These are phyloP conservation scores for Aspergillus sp. DNA, from an alignment of 2,329 filamentous ascomycete genomes.

Conservation along the genomic window DNA sequence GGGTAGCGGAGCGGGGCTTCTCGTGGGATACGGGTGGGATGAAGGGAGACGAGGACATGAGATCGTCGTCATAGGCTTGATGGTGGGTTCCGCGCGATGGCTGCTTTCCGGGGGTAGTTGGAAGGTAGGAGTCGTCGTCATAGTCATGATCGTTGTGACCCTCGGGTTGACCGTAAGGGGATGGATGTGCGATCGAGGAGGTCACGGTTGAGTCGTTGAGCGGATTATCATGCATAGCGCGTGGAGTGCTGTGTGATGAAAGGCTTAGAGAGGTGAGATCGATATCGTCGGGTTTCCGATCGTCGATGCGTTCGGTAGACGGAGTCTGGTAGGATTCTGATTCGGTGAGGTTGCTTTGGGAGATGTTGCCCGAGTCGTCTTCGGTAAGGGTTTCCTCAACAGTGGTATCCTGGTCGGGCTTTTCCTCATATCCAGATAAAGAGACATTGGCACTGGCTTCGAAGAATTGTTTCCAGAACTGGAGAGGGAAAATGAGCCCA, in stretches of 20 bases:
- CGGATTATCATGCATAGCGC: slow-evolving; percentile 31
- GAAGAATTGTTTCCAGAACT: slow-evolving; percentile 99
- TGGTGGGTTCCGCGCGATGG: slow-evolving; percentile 20
- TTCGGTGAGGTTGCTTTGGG: slow-evolving; percentile 41
- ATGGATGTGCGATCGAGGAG: slow-evolving; percentile 59
- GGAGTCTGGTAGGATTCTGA: slow-evolving; percentile 44
- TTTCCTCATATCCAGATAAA: slow-evolving; percentile 88
- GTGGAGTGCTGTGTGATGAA: slow-evolving; percentile 50
- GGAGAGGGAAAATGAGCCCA: slow-evolving; percentile 4
- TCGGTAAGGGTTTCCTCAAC: slow-evolving; percentile 52
- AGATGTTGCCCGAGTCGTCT: slow-evolving; percentile 55
- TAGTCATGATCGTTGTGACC: slow-evolving; percentile 2
- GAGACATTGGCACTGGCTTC: slow-evolving; percentile 97
- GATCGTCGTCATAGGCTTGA: slow-evolving; percentile 49
- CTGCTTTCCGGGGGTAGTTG: slow-evolving; percentile 36
- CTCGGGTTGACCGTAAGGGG: slow-evolving; percentile 60
- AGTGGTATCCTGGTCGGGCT: slow-evolving; percentile 60
- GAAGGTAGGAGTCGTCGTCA: slow-evolving; percentile 29
- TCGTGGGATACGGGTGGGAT: slow-evolving; percentile 51
- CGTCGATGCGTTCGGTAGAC: slow-evolving; percentile 32
- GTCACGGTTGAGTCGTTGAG: slow-evolving; percentile 41
- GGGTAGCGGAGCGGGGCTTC: slow-evolving; percentile 37
- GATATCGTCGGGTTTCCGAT: slow-evolving; percentile 44
- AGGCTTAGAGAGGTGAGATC: slow-evolving; percentile 45
- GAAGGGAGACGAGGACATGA: slow-evolving; percentile 55